phyloP scores from a whole-genome alignment of 768 basidiomycete genomes.

The Pisolithus albus region DNA sequence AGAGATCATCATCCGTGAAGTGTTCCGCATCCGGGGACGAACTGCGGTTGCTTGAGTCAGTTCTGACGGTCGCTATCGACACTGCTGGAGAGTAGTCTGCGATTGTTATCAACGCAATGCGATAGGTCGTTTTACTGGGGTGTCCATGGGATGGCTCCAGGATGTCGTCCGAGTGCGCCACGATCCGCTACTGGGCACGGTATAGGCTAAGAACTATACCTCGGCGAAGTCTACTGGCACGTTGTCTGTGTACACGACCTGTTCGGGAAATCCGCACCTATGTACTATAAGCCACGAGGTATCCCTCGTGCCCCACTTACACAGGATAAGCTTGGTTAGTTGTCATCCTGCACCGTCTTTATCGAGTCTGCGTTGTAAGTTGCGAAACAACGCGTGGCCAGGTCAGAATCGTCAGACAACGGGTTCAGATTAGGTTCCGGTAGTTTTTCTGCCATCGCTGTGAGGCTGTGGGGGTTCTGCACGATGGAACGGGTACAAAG shows the following conservation, averaged over 20 bases:
- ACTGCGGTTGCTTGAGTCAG: no score
- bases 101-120: slow-evolving; percentile 6
- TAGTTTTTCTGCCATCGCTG: no score
- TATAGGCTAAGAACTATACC: background rate
- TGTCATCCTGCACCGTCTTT: no score
- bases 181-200: background rate
- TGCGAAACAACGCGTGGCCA: no score
- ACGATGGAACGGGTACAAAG: no score
- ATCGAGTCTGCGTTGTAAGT: no score
- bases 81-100: slow-evolving; percentile 27
- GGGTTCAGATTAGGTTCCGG: no score
- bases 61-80: slow-evolving; percentile 14
- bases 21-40: no score
- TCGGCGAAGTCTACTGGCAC: background rate
- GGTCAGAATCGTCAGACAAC: no score
- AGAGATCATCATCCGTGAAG: no score
- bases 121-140: slow-evolving; percentile 39
- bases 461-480: no score
- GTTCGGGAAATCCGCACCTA: background rate
- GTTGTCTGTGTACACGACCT: background rate
- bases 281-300: background rate
- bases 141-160: slow-evolving; percentile 18
- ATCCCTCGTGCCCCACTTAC: background rate
- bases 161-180: background rate
- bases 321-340: background rate